Base-by-base conservation (phyloP, 2,329 filamentous ascomycete species). In the Exophiala alcalophila region DNA sequence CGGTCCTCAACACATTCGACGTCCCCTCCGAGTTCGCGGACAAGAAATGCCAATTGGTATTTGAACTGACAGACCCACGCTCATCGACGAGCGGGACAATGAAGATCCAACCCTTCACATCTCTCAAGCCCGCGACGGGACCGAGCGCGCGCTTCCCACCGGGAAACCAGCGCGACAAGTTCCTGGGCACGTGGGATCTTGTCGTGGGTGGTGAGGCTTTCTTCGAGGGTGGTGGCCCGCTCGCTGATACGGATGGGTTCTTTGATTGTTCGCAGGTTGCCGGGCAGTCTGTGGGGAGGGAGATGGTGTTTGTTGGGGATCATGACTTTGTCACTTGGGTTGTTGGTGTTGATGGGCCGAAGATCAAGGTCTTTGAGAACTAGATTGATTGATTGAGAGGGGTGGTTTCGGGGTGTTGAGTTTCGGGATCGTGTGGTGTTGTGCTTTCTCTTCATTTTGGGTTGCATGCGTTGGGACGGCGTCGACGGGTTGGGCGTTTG, bases 1-100 rank as follows among this genome's bases (percentile, higher is more conserved):
- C 54, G 23, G 54, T 54, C 5, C 46, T 57, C 27, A 32, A 50
- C 24, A 57, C 54, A 20, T 57, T 57, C 47, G 37, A 48, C 14
- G 23, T 57, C 33, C 33, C 32, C n/a, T 11, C 9, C 25, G 25
- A 40, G 26, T 48, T 41, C 33, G 15, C 15, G 5, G 38, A 31
- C 25, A 52, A 52, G 29, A 38, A 37, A 31, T 57, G 55, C 48
- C 44, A 52, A 21, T 28, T 57, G 21, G 46, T 50, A n/a, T 57
- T 57, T 42, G 41, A 43, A 23, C 37, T 54, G 19, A 36, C 25
- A 10, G 36, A 42, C 23, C 26, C 38, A 9, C 36, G 38, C n/a
- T 50, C 34, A 21, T 44, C 5, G 10, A 29, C 47, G 7, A 40
- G 30, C 14, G 52, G 49, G 14, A 35, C 49, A 4, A 24, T 27